phyloP scores from a whole-genome alignment of 2,329 filamentous ascomycete species.

The Phyllosticta citribraziliensis region DNA sequence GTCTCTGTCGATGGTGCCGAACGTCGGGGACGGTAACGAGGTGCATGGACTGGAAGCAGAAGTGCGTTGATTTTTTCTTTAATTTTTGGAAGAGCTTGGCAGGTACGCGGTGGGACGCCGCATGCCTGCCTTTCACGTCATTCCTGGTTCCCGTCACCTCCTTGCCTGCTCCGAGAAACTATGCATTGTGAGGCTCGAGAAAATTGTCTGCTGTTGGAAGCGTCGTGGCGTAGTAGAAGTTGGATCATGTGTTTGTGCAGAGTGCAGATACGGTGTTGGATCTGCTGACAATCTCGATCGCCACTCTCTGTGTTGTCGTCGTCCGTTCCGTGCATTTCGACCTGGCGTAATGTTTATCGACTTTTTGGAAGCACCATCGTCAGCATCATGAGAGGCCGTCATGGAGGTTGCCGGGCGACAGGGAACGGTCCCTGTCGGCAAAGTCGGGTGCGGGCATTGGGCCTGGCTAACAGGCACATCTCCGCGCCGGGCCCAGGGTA shows the following conservation, averaged over 20 bases:
- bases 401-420: not conserved
- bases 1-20: not conserved
- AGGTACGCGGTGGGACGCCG: not conserved
- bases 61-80: not conserved
- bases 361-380: not conserved
- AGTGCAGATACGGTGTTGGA: not conserved
- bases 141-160: not conserved
- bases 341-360: not conserved
- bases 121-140: not conserved
- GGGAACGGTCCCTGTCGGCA: not conserved
- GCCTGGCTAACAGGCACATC: not conserved
- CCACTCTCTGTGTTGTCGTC: not conserved
- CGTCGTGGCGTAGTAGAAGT: not conserved
- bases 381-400: not conserved
- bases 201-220: not conserved
- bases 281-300: not conserved
- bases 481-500: not conserved
- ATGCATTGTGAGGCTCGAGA: not conserved
- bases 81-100: not conserved
- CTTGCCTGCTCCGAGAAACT: not conserved
- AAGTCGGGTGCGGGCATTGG: not conserved
- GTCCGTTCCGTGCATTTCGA: not conserved
- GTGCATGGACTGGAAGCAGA: not conserved
- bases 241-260: not conserved
- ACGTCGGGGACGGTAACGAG: not conserved